Base-by-base conservation (phyloP, 2,329 filamentous ascomycete species). In the Grosmannia huntii region DNA sequence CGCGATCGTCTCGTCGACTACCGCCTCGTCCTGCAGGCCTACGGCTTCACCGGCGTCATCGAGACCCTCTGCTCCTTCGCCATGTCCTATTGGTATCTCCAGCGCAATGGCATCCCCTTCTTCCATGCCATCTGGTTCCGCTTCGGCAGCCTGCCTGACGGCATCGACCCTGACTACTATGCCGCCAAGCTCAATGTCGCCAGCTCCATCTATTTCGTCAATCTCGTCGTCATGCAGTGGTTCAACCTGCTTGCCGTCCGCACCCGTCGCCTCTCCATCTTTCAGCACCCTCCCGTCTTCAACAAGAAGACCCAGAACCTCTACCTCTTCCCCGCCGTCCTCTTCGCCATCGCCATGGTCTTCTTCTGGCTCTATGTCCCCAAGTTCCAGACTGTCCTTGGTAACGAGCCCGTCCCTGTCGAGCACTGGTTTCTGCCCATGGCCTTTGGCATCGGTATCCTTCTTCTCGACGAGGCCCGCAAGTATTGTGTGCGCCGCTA, bases 151-250 rank as follows among this genome's bases (percentile, higher is more conserved):
- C 64, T 78, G 4, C 79, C 77, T 11, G 74, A 65, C 59, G 72
- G 67, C 66, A 75, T 81, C 12, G 77, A 80, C 56, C 69, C 76
- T 1, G 80, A 80, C 52, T 78, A 76, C 58, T 81, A 84, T 65
- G 72, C 71, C 0, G 68, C 73, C 31, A 76, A 80, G 61, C 71
- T 86, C 27, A 85, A 84, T 62, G 76, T 80, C 60, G 86, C 85
- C 0, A 85, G 81, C 44, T 87, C 83, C 19, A 84, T 92, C 60
- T 91, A 91, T 70, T 91, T 91, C 65, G 80, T 90, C 63, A 91
- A 85, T 60, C 73, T 92, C 25, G 87, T 92, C 2, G 83, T 91
- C 54, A 89, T 91, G 86, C 85, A 89, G 75, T 85, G 84, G 76
- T 90, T 90, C 75, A 89, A 86, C 66, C 74, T 90, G 4, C 78